These are phyloP conservation scores for Zymoseptoria tritici DNA, from an alignment of 2,329 filamentous ascomycete genomes.

Conservation along the genomic window DNA sequence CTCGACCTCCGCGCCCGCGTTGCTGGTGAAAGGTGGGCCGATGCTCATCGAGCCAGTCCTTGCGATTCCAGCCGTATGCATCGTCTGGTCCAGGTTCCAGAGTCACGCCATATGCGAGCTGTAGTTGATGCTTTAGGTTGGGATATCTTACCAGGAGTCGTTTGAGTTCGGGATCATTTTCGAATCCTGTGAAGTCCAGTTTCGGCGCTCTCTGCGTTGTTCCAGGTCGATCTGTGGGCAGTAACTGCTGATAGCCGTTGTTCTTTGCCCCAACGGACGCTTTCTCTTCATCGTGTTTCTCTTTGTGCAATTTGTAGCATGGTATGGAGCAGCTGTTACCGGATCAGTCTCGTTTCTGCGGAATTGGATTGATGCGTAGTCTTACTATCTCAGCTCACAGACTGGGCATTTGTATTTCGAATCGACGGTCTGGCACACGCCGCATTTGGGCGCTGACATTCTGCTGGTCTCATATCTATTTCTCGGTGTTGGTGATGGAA, in stretches of 20 bases:
- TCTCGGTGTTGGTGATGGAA: neutral
- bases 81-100: constrained; percentile 30
- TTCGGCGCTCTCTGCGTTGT: constrained; percentile 20
- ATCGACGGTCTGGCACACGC: constrained; percentile 37
- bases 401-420: constrained; percentile 47
- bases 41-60: constrained; percentile 15
- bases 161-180: constrained; percentile 26
- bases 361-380: neutral
- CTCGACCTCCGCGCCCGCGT: constrained; percentile 12
- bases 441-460: constrained; percentile 34
- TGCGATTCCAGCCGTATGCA: constrained; percentile 19
- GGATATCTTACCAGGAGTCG: constrained; percentile 30
- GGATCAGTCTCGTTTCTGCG: constrained; percentile 5
- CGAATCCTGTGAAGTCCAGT: constrained; percentile 26
- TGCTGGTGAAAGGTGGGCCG: constrained; percentile 14
- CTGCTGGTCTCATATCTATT: constrained; percentile 9
- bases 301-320: constrained; percentile 34
- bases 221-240: constrained; percentile 14
- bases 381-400: constrained; percentile 41
- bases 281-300: constrained; percentile 19
- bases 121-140: constrained; percentile 27
- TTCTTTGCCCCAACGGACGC: neutral
- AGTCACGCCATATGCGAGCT: constrained; percentile 29
- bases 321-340: constrained; percentile 30
- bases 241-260: neutral